These are phyloP conservation scores for Saccharomycopsis oosterbeekiorum DNA, from an alignment of 805 yeast genomes.

Conservation along the genomic window DNA sequence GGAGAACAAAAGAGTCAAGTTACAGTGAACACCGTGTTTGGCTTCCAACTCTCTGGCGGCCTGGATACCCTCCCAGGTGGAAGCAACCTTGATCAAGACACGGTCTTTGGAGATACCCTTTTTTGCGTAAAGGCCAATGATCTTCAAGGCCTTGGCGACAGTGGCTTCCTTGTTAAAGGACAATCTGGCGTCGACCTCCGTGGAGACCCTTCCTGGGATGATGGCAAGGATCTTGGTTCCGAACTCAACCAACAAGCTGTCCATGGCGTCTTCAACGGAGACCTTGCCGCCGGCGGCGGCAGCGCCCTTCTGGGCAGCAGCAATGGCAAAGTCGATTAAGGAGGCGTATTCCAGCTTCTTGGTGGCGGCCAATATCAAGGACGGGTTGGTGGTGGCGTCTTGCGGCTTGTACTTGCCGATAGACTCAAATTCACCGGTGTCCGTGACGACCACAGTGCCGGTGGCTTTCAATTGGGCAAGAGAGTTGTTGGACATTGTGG, in stretches of 20 bases:
- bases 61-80: slow-evolving; percentile 99
- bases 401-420: slow-evolving; percentile 98
- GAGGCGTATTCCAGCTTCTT: slow-evolving; percentile 82
- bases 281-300: slow-evolving; percentile 30
- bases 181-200: slow-evolving; percentile 98
- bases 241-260: slow-evolving; percentile 88
- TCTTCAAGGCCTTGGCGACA: slow-evolving; percentile 83
- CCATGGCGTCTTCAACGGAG: slow-evolving; percentile 79
- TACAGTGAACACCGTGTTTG: slow-evolving; percentile 85
- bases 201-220: slow-evolving; percentile 98
- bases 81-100: slow-evolving; percentile 89
- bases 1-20: slow-evolving; percentile 91
- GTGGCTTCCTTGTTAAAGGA: slow-evolving; percentile 94
- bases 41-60: slow-evolving; percentile 94
- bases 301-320: slow-evolving; percentile 39
- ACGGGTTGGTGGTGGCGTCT: slow-evolving; percentile 99
- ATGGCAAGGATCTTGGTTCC: slow-evolving; percentile 88
- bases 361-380: slow-evolving; percentile 91
- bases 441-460: slow-evolving; percentile 95
- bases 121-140: slow-evolving; percentile 78
- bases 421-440: slow-evolving; percentile 97
- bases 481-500: slow-evolving; percentile 42
- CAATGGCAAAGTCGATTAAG: slow-evolving; percentile 82
- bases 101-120: slow-evolving; percentile 84
- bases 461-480: slow-evolving; percentile 89